Conservation (phyloP, 345 rosid species). For the Murraya koenigii region DNA sequence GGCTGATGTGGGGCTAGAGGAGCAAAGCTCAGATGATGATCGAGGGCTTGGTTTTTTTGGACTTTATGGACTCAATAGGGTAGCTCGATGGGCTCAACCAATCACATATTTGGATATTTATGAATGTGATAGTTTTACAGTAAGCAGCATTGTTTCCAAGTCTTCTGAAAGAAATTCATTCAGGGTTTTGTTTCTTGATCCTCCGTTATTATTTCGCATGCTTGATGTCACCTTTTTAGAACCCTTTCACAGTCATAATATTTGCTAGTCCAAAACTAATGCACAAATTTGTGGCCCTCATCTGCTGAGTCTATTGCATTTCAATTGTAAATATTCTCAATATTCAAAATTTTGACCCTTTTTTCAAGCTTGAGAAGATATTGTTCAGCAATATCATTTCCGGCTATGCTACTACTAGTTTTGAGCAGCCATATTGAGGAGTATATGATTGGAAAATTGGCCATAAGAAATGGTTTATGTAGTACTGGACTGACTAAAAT, state of each 20-base stretch:
- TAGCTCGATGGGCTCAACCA: constrained; percentile 86
- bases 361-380: not conserved
- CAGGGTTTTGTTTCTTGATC: not conserved
- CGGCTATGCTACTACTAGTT: not conserved
- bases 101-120: constrained; percentile 73
- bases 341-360: not conserved
- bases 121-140: constrained; percentile 74
- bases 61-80: constrained; percentile 42
- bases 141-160: constrained; percentile 18
- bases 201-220: not conserved
- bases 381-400: not conserved
- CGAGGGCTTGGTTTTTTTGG: constrained; percentile 79
- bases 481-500: constrained; percentile 4
- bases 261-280: not conserved
- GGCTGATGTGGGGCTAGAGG: constrained; percentile 78
- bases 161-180: not conserved
- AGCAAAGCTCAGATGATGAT: constrained; percentile 71
- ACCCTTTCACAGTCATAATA: not conserved
- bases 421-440: not conserved
- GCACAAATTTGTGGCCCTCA: not conserved
- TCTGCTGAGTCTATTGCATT: not conserved
- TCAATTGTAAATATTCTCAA: not conserved
- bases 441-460: not conserved
- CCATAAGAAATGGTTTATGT: not conserved
- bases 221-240: not conserved